Conservation (phyloP, 192 early-diverging fungal genomes). For the Backusella psychrophila region DNA sequence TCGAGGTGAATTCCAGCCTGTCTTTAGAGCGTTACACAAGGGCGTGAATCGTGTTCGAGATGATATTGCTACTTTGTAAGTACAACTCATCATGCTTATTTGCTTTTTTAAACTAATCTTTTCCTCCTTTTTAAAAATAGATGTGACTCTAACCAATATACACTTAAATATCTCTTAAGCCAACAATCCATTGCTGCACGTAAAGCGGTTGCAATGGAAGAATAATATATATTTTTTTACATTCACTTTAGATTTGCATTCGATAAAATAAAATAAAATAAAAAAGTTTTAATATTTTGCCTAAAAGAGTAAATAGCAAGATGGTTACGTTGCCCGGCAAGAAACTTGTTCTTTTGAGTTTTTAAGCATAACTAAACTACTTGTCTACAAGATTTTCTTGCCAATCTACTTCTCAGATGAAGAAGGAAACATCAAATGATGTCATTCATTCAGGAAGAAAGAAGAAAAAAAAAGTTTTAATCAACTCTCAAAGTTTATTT, state of each 20-base stretch:
- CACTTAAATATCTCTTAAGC: constrained; percentile 61
- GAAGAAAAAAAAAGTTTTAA: no score
- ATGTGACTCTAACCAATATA: constrained; percentile 78
- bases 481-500: no score
- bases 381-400: no score
- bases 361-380: no score
- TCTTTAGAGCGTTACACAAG: constrained; percentile 82
- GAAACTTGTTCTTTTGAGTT: no score
- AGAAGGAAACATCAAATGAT: no score
- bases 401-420: no score
- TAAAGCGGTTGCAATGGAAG: constrained; percentile 11
- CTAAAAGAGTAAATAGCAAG: background rate
- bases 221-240: background rate
- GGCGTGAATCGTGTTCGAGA: constrained; percentile 52
- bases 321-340: background rate
- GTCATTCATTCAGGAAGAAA: no score
- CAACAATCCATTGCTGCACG: constrained; percentile 26
- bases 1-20: constrained; percentile 62
- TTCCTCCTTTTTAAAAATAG: constrained; percentile 40
- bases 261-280: background rate
- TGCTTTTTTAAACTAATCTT: background rate
- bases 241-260: background rate
- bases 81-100: background rate
- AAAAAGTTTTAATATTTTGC: background rate
- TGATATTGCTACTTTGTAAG: constrained; percentile 62